A percentile compares a stretch with the other conserved stretches of the same genome.
These are phyloP conservation scores for Puccinia hordei DNA, from an alignment of 1,284 basidiomycete species.

Conservation along the genomic window DNA sequence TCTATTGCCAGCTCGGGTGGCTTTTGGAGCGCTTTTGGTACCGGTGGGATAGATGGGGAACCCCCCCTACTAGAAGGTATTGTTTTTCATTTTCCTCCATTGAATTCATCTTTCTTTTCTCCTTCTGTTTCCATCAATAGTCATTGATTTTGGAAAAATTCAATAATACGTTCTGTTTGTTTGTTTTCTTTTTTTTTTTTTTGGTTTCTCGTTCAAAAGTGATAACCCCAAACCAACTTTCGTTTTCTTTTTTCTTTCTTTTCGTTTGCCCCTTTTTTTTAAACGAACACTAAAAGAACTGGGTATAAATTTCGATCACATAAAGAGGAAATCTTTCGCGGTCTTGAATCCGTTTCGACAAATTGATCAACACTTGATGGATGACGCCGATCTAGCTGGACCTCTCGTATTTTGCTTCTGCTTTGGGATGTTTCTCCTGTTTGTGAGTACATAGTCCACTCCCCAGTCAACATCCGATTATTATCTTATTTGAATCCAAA, in stretches of 20 bases:
- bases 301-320: conserved; percentile 95
- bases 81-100: neutral
- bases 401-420: conserved; percentile 92
- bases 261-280: neutral
- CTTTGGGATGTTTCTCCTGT: conserved; percentile 84
- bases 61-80: conserved; percentile 86
- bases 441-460: conserved; percentile 67
- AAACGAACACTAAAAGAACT: conserved; percentile 68
- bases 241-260: conserved; percentile 2
- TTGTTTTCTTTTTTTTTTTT: conserved; percentile 44
- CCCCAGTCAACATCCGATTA: neutral
- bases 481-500: conserved; percentile 21
- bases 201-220: neutral
- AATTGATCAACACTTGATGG: conserved; percentile 95
- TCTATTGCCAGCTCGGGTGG: conserved; percentile 42
- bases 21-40: conserved; percentile 85
- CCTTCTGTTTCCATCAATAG: neutral
- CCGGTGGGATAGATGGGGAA: conserved; percentile 91
- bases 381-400: conserved; percentile 96
- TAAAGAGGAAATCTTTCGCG: conserved; percentile 87
- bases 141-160: conserved; percentile 10
- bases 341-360: conserved; percentile 87
- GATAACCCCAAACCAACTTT: neutral
- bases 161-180: neutral
- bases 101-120: neutral